Evolutionary conservation across 768 basidiomycete genomes (phyloP), one percentile per base, ranked within the genome.

Genomic region (Tephrocybe sp.): DNA sequence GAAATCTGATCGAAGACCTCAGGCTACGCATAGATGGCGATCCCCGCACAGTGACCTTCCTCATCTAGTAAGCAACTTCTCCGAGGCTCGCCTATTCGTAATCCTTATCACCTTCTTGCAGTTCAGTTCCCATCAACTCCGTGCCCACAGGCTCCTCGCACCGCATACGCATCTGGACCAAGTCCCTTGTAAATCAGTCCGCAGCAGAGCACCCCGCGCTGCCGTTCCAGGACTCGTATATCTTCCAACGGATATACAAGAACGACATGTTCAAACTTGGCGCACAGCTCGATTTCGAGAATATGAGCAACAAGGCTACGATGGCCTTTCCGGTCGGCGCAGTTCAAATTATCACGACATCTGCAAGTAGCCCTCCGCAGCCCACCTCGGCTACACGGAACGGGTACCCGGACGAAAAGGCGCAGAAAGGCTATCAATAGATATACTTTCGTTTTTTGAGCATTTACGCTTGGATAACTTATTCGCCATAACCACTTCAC

Each of bases 221-320:
- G 41, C 70, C 75, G 12, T 72, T 73, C 58, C 67, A 68, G 48
- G 76, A 79, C 48, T 76, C 81, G 2, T 80, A 76, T 59, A 65
- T 82, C 50, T 86, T 80, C 64, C 84, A 85, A 57, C 80, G 85
- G 17, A 69, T 88, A 61, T 86, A 80, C 78, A 84, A 84, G 65
- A 72, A 71, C 18, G 85, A 87, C 58, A 65, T 69, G 14, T 81
- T 87, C 63, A 85, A 83, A 60, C 59, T 88, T 14, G 85, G 85
- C 15, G 73, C 73, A 0, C 64, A 72, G 24, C 76, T 87, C 26
- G 73, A 80, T 53, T 87, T 86, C 51, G 73, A 74, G 7, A 64
- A 74, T 0, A 61, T 84, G 37, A 74, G 80, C 4, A 60, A 59
- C 30, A 79, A 73, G 58, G 67, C 83, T 61, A 62, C 81, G 15